Conservation (phyloP, 495 filamentous ascomycete genomes). For the Penicilliopsis zonata region DNA sequence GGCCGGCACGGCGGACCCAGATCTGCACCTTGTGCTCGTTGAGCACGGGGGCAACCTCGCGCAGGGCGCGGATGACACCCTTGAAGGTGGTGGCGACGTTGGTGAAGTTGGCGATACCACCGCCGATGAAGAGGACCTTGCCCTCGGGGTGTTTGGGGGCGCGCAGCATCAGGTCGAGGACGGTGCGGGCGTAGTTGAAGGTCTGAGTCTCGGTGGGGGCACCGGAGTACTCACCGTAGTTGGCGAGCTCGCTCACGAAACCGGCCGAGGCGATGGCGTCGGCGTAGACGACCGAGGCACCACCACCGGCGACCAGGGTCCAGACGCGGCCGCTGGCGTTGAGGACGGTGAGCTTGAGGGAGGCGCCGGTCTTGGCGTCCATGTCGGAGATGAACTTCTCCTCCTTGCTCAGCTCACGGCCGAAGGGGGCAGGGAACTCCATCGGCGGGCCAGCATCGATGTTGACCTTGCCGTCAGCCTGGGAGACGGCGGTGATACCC, state of each 20-base stretch:
- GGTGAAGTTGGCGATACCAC: slow-evolving; percentile 99
- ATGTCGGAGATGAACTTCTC: slow-evolving; percentile 98
- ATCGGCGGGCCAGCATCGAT: slow-evolving; percentile 96
- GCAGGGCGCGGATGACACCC: slow-evolving; percentile 94
- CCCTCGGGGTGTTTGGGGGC: slow-evolving; percentile 75
- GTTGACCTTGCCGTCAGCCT: slow-evolving; percentile 61
- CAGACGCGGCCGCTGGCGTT: slow-evolving; percentile 87
- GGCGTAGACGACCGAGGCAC: slow-evolving; percentile 97
- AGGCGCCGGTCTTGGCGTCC: slow-evolving; percentile 98
- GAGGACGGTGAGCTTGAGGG: slow-evolving; percentile 93
- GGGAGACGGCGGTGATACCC: slow-evolving; percentile 52
- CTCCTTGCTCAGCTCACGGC: slow-evolving; percentile 94
- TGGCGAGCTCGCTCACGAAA: slow-evolving; percentile 91
- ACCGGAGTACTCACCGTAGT: slow-evolving; percentile 99
- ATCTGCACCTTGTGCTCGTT: slow-evolving; percentile 97
- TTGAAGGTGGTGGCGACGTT: slow-evolving; percentile 96
- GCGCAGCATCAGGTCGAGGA: slow-evolving; percentile 95
- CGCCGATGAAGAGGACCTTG: slow-evolving; percentile 98
- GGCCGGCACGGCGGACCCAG: slow-evolving; percentile 97
- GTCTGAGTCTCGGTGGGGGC: slow-evolving; percentile 97
- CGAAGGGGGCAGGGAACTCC: slow-evolving; percentile 98
- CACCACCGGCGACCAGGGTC: slow-evolving; percentile 97
- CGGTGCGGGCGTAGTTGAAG: slow-evolving; percentile 93
- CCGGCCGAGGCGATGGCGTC: slow-evolving; percentile 96
- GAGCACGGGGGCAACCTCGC: slow-evolving; percentile 75